These are phyloP conservation scores for Annulohypoxylon maeteangense DNA, from an alignment of 495 filamentous ascomycete genomes.

Conservation along the genomic window DNA sequence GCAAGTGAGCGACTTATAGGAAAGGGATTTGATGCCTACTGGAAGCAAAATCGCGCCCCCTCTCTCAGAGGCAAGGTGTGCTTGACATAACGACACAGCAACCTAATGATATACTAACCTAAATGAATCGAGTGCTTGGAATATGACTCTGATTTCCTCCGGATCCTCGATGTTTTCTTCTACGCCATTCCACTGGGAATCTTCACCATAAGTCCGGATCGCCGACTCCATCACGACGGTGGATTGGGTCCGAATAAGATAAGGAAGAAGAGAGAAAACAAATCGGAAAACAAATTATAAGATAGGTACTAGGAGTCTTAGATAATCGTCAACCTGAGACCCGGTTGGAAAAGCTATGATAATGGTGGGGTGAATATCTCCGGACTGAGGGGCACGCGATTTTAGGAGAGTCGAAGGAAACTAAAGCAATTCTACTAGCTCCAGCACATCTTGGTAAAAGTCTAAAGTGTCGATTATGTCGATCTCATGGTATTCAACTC, in stretches of 20 bases:
- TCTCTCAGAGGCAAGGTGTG: conserved; percentile 14
- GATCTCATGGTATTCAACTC: conserved; percentile 8
- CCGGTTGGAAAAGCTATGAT: conserved; percentile 10
- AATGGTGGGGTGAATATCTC: conserved; percentile 27
- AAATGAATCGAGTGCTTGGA: conserved; percentile 84
- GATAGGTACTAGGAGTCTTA: conserved; percentile 12
- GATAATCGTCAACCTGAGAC: conserved; percentile 20
- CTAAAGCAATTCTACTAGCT: conserved; percentile 2
- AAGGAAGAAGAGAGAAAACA: background rate
- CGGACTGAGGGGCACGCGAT: conserved; percentile 37
- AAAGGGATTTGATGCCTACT: conserved; percentile 32
- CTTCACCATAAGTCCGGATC: conserved; percentile 32
- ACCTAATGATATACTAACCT: conserved; percentile 67
- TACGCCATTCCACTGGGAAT: conserved; percentile 65
- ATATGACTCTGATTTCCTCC: conserved; percentile 80
- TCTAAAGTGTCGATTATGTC: background rate
- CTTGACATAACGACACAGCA: conserved; percentile 29
- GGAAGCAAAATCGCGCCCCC: conserved; percentile 36
- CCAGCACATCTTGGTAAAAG: conserved; percentile 22
- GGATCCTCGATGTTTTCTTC: conserved; percentile 73
- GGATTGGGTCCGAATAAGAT: background rate
- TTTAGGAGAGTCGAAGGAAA: conserved; percentile 8
- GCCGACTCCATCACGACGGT: conserved; percentile 29
- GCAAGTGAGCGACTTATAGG: conserved; percentile 16
- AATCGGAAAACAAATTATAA: background rate